phyloP scores from a whole-genome alignment of 306 rosid species.

The Mimosa pudica region DNA sequence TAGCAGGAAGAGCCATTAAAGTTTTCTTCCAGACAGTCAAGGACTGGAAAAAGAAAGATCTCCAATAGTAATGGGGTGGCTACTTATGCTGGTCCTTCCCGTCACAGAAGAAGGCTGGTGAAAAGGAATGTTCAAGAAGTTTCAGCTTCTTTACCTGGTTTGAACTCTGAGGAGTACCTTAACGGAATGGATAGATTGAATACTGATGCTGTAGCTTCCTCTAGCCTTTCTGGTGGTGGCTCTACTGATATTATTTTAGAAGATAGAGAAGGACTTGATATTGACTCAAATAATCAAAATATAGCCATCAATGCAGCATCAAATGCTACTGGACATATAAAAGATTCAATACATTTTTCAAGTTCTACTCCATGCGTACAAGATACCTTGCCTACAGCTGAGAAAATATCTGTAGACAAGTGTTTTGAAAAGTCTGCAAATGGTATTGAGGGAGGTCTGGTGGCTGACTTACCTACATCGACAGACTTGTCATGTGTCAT shows the following conservation, averaged over 20 bases:
- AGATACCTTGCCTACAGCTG: conserved; percentile 34
- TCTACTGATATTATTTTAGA: conserved; percentile 33
- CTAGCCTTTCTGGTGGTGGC: conserved; percentile 42
- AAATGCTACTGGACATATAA: conserved; percentile 44
- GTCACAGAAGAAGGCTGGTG: conserved; percentile 52
- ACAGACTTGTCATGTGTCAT: conserved; percentile 80
- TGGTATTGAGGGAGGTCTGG: conserved; percentile 36
- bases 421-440: conserved; percentile 41
- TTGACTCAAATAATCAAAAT: conserved; percentile 37
- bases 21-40: conserved; percentile 43
- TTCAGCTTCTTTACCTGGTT: conserved; percentile 41
- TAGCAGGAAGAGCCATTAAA: conserved; percentile 53
- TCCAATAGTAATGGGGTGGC: conserved; percentile 28
- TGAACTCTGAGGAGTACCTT: conserved; percentile 37
- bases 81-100: conserved; percentile 47
- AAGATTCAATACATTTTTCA: conserved; percentile 28
- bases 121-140: conserved; percentile 33
- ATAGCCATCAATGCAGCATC: conserved; percentile 34
- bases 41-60: conserved; percentile 53
- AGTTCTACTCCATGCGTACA: conserved; percentile 36
- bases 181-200: conserved; percentile 34
- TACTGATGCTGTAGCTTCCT: conserved; percentile 37
- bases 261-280: conserved; percentile 42
- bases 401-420: conserved; percentile 43
- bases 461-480: conserved; percentile 43